phyloP scores from a whole-genome alignment of 106 monocot genomes.

The Allium cepa region DNA sequence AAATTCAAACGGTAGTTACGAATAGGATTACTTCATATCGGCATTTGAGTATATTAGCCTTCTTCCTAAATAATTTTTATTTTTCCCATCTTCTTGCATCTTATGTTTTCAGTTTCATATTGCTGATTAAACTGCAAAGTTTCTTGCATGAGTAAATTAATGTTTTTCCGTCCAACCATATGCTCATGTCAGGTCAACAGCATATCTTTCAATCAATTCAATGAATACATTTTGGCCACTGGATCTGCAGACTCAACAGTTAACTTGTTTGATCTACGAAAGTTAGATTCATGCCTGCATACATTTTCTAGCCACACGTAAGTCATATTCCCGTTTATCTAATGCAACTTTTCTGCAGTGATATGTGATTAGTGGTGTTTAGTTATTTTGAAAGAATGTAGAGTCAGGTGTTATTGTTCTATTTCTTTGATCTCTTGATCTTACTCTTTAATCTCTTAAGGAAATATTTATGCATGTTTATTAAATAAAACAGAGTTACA shows the following conservation, averaged over 20 bases:
- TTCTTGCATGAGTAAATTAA: background rate
- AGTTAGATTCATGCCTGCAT: slow-evolving; percentile 59
- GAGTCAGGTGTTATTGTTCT: too few relatives aligned
- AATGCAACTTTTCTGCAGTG: background rate
- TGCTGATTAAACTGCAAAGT: background rate
- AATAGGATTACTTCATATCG: too few relatives aligned
- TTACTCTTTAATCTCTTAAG: too few relatives aligned
- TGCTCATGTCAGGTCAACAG: slow-evolving; percentile 60
- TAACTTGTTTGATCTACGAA: slow-evolving; percentile 86
- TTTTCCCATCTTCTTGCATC: too few relatives aligned
- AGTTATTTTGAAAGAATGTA: too few relatives aligned
- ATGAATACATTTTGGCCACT: slow-evolving; percentile 89
- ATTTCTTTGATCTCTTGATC: too few relatives aligned
- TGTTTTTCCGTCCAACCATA: background rate
- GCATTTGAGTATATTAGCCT: too few relatives aligned
- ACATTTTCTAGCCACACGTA: slow-evolving; percentile 84
- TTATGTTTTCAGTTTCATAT: background rate
- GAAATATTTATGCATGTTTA: too few relatives aligned
- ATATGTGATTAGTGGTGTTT: too few relatives aligned
- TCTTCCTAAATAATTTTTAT: too few relatives aligned
- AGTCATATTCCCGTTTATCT: slow-evolving; percentile 5
- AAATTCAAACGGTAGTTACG: too few relatives aligned
- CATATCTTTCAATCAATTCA: slow-evolving; percentile 83
- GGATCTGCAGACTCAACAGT: slow-evolving; percentile 78
- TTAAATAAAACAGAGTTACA: too few relatives aligned